These are phyloP conservation scores for Boechera stricta DNA, from an alignment of 345 rosid species.

Conservation along the genomic window DNA sequence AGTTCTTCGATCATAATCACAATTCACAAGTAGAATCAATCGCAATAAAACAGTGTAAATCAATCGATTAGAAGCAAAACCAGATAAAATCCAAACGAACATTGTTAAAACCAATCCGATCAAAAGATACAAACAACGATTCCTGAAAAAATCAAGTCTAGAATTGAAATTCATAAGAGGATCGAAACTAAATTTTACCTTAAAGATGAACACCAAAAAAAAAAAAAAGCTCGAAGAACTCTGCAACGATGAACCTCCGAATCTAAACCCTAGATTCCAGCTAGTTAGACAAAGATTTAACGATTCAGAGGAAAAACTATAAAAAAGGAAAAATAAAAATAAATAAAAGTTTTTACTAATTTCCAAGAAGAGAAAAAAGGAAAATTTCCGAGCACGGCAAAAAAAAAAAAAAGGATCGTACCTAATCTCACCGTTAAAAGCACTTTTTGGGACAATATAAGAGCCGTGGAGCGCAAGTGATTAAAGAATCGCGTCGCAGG, in stretches of 20 bases:
- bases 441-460: not conserved
- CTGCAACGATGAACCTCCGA: not conserved
- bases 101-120: not conserved
- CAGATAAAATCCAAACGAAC: not conserved
- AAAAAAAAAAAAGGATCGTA: not conserved
- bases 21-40: not conserved
- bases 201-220: not conserved
- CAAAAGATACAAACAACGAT: not conserved
- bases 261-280: not conserved
- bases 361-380: too few species aligned
- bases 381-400: too few species aligned
- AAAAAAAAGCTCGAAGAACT: not conserved
- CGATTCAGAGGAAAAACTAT: not conserved
- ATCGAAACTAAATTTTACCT: not conserved
- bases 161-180: not conserved
- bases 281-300: not conserved
- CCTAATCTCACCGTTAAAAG: constrained; percentile 26
- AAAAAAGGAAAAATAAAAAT: too few species aligned
- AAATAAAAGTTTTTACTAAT: too few species aligned
- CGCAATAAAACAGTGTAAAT: not conserved
- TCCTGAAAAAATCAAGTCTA: not conserved
- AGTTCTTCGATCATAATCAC: not conserved
- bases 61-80: too few species aligned
- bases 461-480: constrained; percentile 16
- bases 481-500: constrained; percentile 1